Conservation (phyloP, 257 asterid genomes). For the Datura wrightii region DNA sequence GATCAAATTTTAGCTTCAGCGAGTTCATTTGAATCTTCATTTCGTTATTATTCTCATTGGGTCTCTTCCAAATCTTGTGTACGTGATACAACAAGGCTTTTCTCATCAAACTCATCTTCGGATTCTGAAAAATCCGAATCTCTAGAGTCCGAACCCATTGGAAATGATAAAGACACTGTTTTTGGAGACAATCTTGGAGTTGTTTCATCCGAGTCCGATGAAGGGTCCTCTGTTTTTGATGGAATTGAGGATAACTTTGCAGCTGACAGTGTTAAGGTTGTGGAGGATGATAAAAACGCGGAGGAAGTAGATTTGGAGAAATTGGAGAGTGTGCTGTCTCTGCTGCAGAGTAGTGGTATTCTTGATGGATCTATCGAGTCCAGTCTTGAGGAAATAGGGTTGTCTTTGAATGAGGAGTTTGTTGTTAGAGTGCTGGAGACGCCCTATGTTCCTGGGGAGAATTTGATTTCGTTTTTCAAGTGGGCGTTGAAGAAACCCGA, state of each 20-base stretch:
- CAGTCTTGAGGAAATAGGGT: slow-evolving; percentile 51
- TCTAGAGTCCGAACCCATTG: neutral
- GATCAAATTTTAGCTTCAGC: slow-evolving; percentile 8
- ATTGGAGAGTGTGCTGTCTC: slow-evolving; percentile 66
- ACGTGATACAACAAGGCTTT: slow-evolving; percentile 41
- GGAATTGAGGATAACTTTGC: neutral
- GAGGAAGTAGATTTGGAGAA: slow-evolving; percentile 51
- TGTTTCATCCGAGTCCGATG: slow-evolving; percentile 34
- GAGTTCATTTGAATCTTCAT: slow-evolving; percentile 24
- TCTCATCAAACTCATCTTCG: slow-evolving; percentile 53
- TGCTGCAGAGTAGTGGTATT: slow-evolving; percentile 70
- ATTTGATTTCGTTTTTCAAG: slow-evolving; percentile 63
- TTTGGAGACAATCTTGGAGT: neutral
- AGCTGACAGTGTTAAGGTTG: slow-evolving; percentile 15
- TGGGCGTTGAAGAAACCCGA: slow-evolving; percentile 61
- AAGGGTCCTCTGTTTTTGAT: slow-evolving; percentile 24
- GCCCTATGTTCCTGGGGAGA: slow-evolving; percentile 59
- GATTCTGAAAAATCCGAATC: slow-evolving; percentile 38
- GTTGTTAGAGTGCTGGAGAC: slow-evolving; percentile 68
- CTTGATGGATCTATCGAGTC: slow-evolving; percentile 54
- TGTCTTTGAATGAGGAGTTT: slow-evolving; percentile 63
- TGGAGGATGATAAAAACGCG: slow-evolving; percentile 33
- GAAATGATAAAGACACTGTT: neutral
- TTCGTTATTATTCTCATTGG: slow-evolving; percentile 19
- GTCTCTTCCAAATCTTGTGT: slow-evolving; percentile 27